phyloP scores from a whole-genome alignment of 768 basidiomycete genomes.

The Filobasidium floriforme region DNA sequence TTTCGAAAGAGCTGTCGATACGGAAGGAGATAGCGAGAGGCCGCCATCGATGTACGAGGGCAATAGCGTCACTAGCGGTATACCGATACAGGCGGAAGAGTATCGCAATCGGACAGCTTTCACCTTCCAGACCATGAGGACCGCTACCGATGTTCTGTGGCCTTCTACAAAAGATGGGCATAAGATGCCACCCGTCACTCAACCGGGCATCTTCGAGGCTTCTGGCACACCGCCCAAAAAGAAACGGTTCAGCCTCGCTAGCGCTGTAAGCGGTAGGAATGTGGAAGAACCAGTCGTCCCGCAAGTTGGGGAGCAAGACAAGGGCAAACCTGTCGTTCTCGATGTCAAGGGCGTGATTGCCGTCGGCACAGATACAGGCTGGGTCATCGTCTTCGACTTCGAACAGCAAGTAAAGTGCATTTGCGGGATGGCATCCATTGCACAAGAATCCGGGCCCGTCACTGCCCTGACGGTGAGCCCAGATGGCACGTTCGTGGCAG shows the following conservation, averaged over 20 bases:
- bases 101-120: slow-evolving; percentile 25
- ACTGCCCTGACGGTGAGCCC: slow-evolving; percentile 86
- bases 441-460: slow-evolving; percentile 60
- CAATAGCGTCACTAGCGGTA: slow-evolving; percentile 27
- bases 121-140: slow-evolving; percentile 33
- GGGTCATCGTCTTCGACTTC: slow-evolving; percentile 78
- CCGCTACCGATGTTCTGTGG: slow-evolving; percentile 27
- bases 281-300: slow-evolving; percentile 8
- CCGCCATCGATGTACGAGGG: slow-evolving; percentile 25
- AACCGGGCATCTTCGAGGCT: not conserved
- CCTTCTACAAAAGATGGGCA: not conserved
- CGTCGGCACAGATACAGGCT: slow-evolving; percentile 73
- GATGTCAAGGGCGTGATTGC: slow-evolving; percentile 76
- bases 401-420: slow-evolving; percentile 72
- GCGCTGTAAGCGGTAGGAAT: not conserved
- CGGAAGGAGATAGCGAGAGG: slow-evolving; percentile 3
- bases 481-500: slow-evolving; percentile 86
- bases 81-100: slow-evolving; percentile 8
- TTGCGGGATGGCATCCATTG: slow-evolving; percentile 66
- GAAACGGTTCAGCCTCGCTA: not conserved
- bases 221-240: not conserved
- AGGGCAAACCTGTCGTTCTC: not conserved
- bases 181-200: not conserved
- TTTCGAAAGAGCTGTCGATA: not conserved
- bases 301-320: not conserved